phyloP scores from a whole-genome alignment of 371 early-diverging fungal species.

The Syncephalastrum monosporum region DNA sequence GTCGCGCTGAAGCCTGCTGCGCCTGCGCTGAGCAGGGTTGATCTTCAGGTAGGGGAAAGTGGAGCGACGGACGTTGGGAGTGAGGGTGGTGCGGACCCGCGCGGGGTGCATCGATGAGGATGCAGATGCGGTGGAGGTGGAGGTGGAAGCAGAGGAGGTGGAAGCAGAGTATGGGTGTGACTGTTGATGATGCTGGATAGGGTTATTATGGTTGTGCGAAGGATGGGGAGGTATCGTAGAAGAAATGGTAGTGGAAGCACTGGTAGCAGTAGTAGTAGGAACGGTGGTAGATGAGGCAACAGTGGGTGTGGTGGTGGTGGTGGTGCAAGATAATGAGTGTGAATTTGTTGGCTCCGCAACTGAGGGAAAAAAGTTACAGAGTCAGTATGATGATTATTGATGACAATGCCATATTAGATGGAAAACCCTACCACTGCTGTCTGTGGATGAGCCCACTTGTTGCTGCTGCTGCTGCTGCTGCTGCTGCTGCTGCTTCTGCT shows the following conservation, averaged over 20 bases:
- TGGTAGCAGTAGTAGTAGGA: not conserved
- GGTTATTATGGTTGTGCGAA: constrained; percentile 4
- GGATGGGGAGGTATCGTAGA: not conserved
- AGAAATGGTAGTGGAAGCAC: not conserved
- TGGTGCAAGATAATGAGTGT: no score
- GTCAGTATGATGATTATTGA: no score
- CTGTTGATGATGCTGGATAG: not conserved
- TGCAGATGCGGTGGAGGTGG: constrained; percentile 1
- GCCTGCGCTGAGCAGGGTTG: constrained; percentile 30
- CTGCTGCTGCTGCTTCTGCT: not conserved
- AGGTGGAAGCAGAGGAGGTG: constrained; percentile 5
- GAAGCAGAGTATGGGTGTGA: not conserved
- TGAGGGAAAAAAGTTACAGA: no score
- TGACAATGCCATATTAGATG: no score
- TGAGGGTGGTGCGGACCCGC: not conserved
- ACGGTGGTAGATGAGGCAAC: constrained; percentile 2
- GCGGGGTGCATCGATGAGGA: not conserved
- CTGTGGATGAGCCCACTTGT: no score
- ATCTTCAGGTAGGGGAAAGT: constrained; percentile 44
- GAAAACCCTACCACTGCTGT: no score
- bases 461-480: no score
- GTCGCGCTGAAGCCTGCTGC: constrained; percentile 25
- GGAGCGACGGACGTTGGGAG: constrained; percentile 21
- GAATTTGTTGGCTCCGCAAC: no score
- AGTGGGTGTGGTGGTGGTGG: not conserved